Conservation (phyloP, 129 eudicot species). For the Lonicera japonica region DNA sequence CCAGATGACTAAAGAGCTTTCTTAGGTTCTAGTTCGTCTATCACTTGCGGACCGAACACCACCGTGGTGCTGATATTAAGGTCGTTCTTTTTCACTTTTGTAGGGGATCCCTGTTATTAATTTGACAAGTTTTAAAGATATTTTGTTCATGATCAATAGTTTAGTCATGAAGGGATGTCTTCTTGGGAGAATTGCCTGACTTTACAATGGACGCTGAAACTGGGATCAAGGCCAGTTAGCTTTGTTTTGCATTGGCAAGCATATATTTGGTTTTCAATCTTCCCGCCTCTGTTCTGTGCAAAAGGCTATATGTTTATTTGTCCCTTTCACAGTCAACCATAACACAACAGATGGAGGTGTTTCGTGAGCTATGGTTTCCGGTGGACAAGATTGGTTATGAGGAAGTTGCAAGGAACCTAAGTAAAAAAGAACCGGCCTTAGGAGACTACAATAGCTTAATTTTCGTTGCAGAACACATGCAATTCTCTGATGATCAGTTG, state of each 20-base stretch:
- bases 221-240: conserved; percentile 43
- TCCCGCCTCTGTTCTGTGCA: not conserved
- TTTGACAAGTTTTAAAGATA: conserved; percentile 52
- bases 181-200: conserved; percentile 76
- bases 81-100: no score
- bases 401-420: conserved; percentile 48
- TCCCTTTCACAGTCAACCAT: conserved; percentile 27
- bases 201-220: conserved; percentile 53
- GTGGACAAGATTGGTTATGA: conserved; percentile 50
- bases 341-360: conserved; percentile 49
- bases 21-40: not conserved
- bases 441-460: conserved; percentile 34
- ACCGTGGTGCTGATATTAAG: no score
- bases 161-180: conserved; percentile 78
- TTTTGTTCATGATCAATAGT: conserved; percentile 40
- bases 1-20: conserved; percentile 54
- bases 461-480: conserved; percentile 77
- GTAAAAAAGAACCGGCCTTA: conserved; percentile 18
- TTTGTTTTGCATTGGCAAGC: not conserved
- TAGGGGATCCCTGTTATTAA: conserved; percentile 76
- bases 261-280: no score
- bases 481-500: conserved; percentile 87
- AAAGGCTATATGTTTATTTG: not conserved
- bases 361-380: conserved; percentile 76
- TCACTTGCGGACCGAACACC: not conserved